A percentile compares a stretch with the other conserved stretches of the same genome.
These are phyloP conservation scores for Canna indica DNA, from an alignment of 176 grass and related monocot genomes.

Conservation along the genomic window DNA sequence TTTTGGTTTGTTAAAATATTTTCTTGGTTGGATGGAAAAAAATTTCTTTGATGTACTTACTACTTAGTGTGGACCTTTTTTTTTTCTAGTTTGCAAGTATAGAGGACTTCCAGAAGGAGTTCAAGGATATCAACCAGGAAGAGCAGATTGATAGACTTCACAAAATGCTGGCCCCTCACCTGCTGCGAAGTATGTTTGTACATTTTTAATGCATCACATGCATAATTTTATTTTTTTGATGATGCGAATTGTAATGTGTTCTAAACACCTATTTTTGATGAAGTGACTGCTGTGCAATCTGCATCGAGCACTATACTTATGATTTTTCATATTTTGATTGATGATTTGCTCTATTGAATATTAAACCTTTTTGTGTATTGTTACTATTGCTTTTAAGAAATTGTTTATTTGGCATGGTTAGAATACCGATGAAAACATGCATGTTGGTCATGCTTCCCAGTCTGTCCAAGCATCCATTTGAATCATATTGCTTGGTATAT, in stretches of 20 bases:
- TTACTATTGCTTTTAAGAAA: too few species aligned
- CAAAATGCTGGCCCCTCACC: slow-evolving; percentile 84
- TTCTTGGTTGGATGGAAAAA: not conserved
- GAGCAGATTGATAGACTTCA: slow-evolving; percentile 95
- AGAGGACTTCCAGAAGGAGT: slow-evolving; percentile 86
- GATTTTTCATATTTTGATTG: not conserved
- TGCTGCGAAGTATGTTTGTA: slow-evolving; percentile 77
- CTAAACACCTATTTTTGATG: slow-evolving; percentile 20
- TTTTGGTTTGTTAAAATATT: slow-evolving; percentile 17
- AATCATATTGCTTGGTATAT: too few species aligned
- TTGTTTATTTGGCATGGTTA: too few species aligned
- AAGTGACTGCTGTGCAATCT: too few species aligned
- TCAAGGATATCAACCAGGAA: slow-evolving; percentile 97
- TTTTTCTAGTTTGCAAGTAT: slow-evolving; percentile 96
- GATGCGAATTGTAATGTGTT: slow-evolving; percentile 10
- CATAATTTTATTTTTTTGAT: not conserved
- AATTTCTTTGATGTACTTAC: too few species aligned
- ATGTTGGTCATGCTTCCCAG: too few species aligned
- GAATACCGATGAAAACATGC: too few species aligned
- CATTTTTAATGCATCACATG: slow-evolving; percentile 2
- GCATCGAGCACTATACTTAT: too few species aligned
- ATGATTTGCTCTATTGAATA: too few species aligned
- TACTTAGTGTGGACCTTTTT: too few species aligned
- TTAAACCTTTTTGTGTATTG: too few species aligned
- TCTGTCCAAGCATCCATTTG: too few species aligned